Percentiles rank a stretch among this genome's conserved stretches.
Conservation (phyloP, 208 protist species). For the Trichomonas vaginalis region DNA sequence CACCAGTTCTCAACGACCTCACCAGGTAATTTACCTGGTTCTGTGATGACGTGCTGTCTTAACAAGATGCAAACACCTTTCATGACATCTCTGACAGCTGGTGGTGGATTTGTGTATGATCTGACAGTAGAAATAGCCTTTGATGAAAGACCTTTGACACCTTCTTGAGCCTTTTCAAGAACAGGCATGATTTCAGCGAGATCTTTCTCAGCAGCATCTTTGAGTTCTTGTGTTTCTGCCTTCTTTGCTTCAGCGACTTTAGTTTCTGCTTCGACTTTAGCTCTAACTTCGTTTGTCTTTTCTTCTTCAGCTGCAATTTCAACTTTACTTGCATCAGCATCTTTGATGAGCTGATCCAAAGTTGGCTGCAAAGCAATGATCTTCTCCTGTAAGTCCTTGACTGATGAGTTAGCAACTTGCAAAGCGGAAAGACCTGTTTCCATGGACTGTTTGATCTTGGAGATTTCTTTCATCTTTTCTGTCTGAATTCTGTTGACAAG, state of each 20-base stretch:
- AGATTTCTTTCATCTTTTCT: conserved; percentile 54
- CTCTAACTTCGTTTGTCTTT: conserved; percentile 49
- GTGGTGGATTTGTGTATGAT: conserved; percentile 70
- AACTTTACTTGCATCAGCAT: conserved; percentile 69
- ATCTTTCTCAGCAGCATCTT: conserved; percentile 66
- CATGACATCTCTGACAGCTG: conserved; percentile 71
- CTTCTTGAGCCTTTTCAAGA: conserved; percentile 64
- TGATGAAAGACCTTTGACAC: conserved; percentile 65
- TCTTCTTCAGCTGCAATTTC: conserved; percentile 65
- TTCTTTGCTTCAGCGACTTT: conserved; percentile 38
- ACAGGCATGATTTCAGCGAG: conserved; percentile 75
- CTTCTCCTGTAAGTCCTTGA: conserved; percentile 74
- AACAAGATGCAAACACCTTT: conserved; percentile 86
- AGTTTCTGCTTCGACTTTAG: conserved; percentile 58
- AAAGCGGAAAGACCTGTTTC: conserved; percentile 64
- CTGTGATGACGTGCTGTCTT: conserved; percentile 46
- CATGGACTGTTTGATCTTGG: conserved; percentile 27
- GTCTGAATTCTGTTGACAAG: conserved; percentile 65
- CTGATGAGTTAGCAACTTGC: conserved; percentile 63
- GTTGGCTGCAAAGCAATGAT: conserved; percentile 75
- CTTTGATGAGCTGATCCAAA: conserved; percentile 65
- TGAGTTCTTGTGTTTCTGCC: conserved; percentile 61
- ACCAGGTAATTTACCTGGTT: conserved; percentile 27
- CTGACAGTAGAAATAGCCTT: conserved; percentile 78
- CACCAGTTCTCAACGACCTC: conserved; percentile 42